Conservation (phyloP, 1,284 basidiomycete genomes). For the Ustanciosporium gigantosporum region DNA sequence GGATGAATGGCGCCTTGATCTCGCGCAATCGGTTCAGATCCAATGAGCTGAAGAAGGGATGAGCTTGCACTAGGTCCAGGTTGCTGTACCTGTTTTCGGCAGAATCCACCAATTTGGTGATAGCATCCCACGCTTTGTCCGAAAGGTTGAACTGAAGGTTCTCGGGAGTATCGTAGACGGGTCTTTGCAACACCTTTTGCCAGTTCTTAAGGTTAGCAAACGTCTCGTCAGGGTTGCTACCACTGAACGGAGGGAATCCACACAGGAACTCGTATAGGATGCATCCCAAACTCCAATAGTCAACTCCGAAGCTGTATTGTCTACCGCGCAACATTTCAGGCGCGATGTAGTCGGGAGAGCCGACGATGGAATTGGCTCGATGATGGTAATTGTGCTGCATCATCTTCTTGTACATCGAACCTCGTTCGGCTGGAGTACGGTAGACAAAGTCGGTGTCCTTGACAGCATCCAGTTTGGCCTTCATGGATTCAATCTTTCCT, state of each 20-base stretch:
- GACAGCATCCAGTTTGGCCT: constrained; percentile 93
- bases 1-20: constrained; percentile 88
- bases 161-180: constrained; percentile 92
- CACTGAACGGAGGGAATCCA: constrained; percentile 92
- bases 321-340: constrained; percentile 89
- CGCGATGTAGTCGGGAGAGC: constrained; percentile 86
- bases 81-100: constrained; percentile 78
- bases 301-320: constrained; percentile 91
- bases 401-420: constrained; percentile 91
- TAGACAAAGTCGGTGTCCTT: constrained; percentile 90
- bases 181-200: constrained; percentile 82
- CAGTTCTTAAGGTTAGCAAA: constrained; percentile 99
- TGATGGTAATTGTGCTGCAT: constrained; percentile 81
- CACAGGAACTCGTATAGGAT: constrained; percentile 93
- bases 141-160: constrained; percentile 96
- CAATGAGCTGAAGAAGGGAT: constrained; percentile 81
- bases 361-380: constrained; percentile 96
- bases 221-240: constrained; percentile 92
- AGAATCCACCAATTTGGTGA: constrained; percentile 78
- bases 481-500: constrained; percentile 89
- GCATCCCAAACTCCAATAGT: constrained; percentile 98
- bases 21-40: constrained; percentile 79
- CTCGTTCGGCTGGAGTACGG: constrained; percentile 89
- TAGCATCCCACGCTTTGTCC: constrained; percentile 93
- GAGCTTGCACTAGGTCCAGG: constrained; percentile 73